Evolutionary conservation across 176 grass and related monocot species (phyloP), one percentile per base, ranked within the genome.

Genomic region (Zizania latifolia): DNA sequence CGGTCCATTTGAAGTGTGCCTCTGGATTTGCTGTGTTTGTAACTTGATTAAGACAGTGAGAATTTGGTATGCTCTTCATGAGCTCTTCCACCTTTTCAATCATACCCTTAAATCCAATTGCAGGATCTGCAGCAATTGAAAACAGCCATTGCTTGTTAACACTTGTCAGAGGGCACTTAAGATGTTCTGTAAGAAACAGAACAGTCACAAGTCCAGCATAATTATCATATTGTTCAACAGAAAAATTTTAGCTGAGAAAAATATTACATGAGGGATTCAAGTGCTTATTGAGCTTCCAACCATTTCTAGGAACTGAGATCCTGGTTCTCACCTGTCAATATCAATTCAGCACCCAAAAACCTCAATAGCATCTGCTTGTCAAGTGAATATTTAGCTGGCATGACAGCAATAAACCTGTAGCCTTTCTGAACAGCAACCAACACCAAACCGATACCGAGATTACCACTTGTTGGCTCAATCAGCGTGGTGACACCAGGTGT

Each of bases 341-440:
- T 78, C 21, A 96, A 46, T 68, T 96, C 84, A 0, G 84, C 86
- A 36, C 93, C 89, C 69, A 96, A 66, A 81, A 82, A 92, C 74
- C 84, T 75, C 81, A 92, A 38, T 1, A 96, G 71, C 55, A 92
- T 92, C 62, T 70, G 86, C 58, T 96, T 96, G 65, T 96, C 93
- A 50, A 96, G 74, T 37, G 93, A 96, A 53, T 85, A 88, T 40
- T 90, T 46, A 46, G 82, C 84, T 48, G 89, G 93, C 84, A 96
- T 68, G 24, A 96, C 78, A 14, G 89, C 89, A 50, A 88, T 72
- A 37, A 96, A 86, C 19, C 70, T 84, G 62, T 93, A 93, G 16
- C 93, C 93, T 78, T 86, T 93, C 41, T 74, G 64, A 66, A 90
- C 23, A 73, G 79, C 82, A 14, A 88, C 76, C 34, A 66, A 83